phyloP scores from a whole-genome alignment of 345 rosid genomes.

The Toxicodendron radicans region DNA sequence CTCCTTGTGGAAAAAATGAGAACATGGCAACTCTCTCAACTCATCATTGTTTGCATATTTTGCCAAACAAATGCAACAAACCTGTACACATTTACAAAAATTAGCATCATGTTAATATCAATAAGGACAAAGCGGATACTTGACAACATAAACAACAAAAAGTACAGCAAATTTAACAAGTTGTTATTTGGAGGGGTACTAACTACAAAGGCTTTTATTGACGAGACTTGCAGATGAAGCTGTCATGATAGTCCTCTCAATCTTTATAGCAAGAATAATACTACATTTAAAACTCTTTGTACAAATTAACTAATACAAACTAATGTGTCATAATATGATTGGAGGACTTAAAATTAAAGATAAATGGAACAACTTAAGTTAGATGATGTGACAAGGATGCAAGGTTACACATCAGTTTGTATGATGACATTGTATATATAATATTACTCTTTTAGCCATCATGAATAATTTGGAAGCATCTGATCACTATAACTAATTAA shows the following conservation, averaged over 20 bases:
- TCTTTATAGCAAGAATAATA: background rate
- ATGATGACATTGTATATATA: too few species aligned
- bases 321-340: too few species aligned
- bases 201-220: background rate
- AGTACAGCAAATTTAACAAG: background rate
- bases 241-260: background rate
- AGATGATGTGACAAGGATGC: too few species aligned
- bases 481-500: too few species aligned
- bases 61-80: slow-evolving; percentile 95
- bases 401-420: too few species aligned
- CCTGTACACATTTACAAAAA: slow-evolving; percentile 36
- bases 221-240: background rate
- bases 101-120: background rate
- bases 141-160: background rate
- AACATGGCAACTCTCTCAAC: slow-evolving; percentile 84
- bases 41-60: slow-evolving; percentile 93
- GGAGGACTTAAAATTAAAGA: too few species aligned
- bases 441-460: too few species aligned
- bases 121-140: background rate
- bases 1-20: slow-evolving; percentile 92
- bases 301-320: too few species aligned
- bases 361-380: too few species aligned
- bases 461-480: too few species aligned
- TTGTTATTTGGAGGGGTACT: background rate
- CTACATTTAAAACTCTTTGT: background rate